These are phyloP conservation scores for Rhizopogon roseolus DNA, from an alignment of 768 basidiomycete species.

Conservation along the genomic window DNA sequence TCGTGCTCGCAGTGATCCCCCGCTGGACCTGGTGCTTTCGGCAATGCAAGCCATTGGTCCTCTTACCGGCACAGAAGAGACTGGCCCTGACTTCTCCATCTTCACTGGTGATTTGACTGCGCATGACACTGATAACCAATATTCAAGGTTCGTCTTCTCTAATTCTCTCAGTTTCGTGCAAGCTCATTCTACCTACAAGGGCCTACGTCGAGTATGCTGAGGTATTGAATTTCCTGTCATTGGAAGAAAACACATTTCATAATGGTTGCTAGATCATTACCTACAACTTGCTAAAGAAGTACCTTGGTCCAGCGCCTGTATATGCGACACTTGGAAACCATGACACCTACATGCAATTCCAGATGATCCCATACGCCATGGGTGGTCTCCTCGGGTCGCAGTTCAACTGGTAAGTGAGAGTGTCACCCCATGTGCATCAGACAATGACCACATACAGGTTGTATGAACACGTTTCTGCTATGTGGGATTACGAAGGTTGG, in stretches of 20 bases:
- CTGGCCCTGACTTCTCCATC: conserved; percentile 59
- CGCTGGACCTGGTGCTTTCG: conserved; percentile 50
- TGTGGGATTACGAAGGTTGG: conserved; percentile 47
- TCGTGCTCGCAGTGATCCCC: conserved; percentile 44
- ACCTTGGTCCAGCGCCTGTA: conserved; percentile 57
- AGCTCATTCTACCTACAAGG: conserved; percentile 23
- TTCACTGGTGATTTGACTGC: conserved; percentile 74
- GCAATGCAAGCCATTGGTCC: conserved; percentile 63
- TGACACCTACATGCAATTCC: conserved; percentile 46
- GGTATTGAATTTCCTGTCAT: conserved; percentile 27
- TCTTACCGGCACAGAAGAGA: conserved; percentile 52
- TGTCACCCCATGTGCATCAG: background rate
- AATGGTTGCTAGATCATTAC: conserved; percentile 38
- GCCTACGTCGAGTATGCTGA: conserved; percentile 57
- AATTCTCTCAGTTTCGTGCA: background rate
- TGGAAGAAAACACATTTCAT: background rate
- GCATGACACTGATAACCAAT: conserved; percentile 64
- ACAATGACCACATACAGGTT: conserved; percentile 28
- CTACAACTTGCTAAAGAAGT: conserved; percentile 57
- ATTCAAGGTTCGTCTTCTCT: conserved; percentile 42
- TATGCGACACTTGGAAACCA: conserved; percentile 74
- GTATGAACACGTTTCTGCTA: conserved; percentile 41
- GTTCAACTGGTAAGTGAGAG: conserved; percentile 35
- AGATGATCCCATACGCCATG: conserved; percentile 36
- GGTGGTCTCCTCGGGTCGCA: conserved; percentile 29